A percentile compares a stretch with the other conserved stretches of the same genome.
These are phyloP conservation scores for Pyrus pyrifolia DNA, from an alignment of 306 rosid genomes.

Conservation along the genomic window DNA sequence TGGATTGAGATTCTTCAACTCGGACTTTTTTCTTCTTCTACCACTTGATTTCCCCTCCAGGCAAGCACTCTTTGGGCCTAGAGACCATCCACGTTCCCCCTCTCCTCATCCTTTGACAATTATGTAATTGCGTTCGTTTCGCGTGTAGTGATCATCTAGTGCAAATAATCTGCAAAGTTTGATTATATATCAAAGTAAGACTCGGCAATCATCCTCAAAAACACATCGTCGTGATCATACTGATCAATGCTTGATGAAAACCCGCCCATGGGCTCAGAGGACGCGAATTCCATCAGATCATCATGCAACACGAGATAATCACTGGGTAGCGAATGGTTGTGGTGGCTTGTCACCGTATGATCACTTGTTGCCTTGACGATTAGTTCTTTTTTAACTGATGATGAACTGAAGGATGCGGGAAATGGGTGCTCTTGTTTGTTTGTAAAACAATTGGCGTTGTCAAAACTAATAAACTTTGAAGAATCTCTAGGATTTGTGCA, in stretches of 20 bases:
- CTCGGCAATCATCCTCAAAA: not conserved
- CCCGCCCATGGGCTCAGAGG: not conserved
- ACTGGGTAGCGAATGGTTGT: slow-evolving; percentile 9
- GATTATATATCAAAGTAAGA: not conserved
- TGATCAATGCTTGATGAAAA: slow-evolving; percentile 15
- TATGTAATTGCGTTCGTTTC: slow-evolving; percentile 2
- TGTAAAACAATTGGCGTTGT: not conserved
- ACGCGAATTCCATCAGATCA: slow-evolving; percentile 20
- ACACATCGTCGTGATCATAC: not conserved
- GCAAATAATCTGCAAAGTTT: slow-evolving; percentile 31
- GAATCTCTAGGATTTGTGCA: slow-evolving; percentile 17
- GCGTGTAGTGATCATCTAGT: slow-evolving; percentile 24
- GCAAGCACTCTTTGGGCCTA: slow-evolving; percentile 12
- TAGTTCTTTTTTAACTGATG: not conserved
- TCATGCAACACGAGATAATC: slow-evolving; percentile 21
- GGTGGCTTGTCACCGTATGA: not conserved
- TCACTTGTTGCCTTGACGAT: not conserved
- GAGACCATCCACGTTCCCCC: slow-evolving; percentile 1
- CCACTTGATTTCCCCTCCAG: not conserved
- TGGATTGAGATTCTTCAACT: not conserved
- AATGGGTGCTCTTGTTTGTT: slow-evolving; percentile 1
- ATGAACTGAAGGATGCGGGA: slow-evolving; percentile 15
- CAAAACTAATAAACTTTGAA: slow-evolving; percentile 34
- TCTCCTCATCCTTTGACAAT: slow-evolving; percentile 11
- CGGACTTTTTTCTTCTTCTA: not conserved